phyloP scores from a whole-genome alignment of 208 protist species.

The Blechomonas ayalai region DNA sequence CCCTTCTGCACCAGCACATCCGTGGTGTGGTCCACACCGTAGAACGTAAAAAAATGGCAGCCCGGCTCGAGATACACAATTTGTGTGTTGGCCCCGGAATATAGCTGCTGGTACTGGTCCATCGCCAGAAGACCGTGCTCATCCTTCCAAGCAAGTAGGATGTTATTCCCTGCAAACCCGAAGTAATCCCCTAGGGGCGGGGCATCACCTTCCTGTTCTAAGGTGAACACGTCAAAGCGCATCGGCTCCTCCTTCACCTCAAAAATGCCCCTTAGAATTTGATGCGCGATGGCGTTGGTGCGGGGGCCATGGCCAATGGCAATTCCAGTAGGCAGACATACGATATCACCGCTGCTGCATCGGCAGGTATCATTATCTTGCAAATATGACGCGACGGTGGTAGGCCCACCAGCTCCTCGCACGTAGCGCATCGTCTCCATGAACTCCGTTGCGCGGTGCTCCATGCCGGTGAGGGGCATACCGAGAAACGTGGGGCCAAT shows the following conservation, averaged over 20 bases:
- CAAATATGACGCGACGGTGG: conserved; percentile 60
- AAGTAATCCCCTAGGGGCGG: conserved; percentile 90
- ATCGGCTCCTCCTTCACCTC: conserved; percentile 26
- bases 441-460: conserved; percentile 83
- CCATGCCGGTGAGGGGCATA: conserved; percentile 78
- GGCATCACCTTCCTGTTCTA: conserved; percentile 87
- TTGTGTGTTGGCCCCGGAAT: conserved; percentile 14
- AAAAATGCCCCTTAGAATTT: conserved; percentile 72
- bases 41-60: conserved; percentile 89
- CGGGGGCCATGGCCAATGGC: conserved; percentile 82
- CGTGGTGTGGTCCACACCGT: conserved; percentile 67
- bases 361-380: conserved; percentile 80
- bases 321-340: conserved; percentile 75
- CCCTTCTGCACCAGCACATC: conserved; percentile 88
- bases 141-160: conserved; percentile 87
- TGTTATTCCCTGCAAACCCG: conserved; percentile 85
- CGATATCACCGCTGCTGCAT: conserved; percentile 85
- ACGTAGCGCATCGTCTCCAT: conserved; percentile 87
- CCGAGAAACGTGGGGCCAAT: conserved; percentile 74
- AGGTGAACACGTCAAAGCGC: conserved; percentile 73
- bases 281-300: conserved; percentile 77
- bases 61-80: conserved; percentile 87
- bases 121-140: conserved; percentile 88
- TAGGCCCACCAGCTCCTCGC: conserved; percentile 65
- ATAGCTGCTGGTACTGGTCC: conserved; percentile 81